phyloP scores from a whole-genome alignment of 331 rosid genomes.

The Erythrophleum ivorense region DNA sequence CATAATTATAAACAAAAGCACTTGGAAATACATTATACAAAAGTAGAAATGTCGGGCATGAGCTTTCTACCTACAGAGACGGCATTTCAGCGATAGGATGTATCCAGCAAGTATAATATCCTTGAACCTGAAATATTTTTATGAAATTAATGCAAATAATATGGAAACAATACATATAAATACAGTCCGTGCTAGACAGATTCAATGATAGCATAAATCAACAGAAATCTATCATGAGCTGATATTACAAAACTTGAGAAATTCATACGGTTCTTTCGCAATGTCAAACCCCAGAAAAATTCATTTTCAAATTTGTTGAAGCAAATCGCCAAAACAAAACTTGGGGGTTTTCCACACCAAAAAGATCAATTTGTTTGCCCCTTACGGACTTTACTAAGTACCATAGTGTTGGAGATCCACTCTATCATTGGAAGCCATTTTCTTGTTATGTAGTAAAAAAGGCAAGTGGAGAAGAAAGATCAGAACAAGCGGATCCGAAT shows the following conservation, averaged over 20 bases:
- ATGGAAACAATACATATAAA: constrained; percentile 6
- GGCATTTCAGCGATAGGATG: constrained; percentile 43
- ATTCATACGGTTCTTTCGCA: background rate
- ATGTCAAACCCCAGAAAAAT: constrained; percentile 31
- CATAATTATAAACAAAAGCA: background rate
- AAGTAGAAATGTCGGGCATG: constrained; percentile 31
- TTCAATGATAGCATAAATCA: constrained; percentile 17
- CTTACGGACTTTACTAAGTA: too few relatives aligned
- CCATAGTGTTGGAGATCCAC: too few relatives aligned
- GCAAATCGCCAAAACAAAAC: too few relatives aligned
- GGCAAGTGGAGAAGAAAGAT: background rate
- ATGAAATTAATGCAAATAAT: constrained; percentile 18
- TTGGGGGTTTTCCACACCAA: too few relatives aligned
- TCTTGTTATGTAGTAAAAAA: too few relatives aligned
- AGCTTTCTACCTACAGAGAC: constrained; percentile 54
- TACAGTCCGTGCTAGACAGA: constrained; percentile 2
- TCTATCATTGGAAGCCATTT: too few relatives aligned
- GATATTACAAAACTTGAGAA: constrained; percentile 22
- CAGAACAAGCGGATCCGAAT: background rate
- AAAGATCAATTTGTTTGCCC: too few relatives aligned
- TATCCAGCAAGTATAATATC: constrained; percentile 52
- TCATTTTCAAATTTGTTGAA: too few relatives aligned
- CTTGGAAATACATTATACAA: constrained; percentile 5
- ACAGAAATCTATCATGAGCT: background rate
- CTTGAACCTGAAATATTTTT: constrained; percentile 47